Conservation (phyloP, 139 green algal species). For the Diplosphaera chodatii region DNA sequence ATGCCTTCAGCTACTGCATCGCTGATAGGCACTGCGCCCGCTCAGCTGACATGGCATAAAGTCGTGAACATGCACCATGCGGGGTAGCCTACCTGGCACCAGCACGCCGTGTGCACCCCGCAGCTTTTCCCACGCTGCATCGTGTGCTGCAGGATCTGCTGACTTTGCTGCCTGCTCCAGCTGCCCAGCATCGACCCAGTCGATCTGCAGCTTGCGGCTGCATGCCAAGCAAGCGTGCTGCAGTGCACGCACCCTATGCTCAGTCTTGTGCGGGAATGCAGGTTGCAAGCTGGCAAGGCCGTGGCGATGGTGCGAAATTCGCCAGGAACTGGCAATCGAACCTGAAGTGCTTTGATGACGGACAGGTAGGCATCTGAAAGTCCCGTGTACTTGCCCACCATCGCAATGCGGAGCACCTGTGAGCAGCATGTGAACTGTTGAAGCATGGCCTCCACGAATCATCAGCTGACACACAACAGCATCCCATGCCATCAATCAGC, state of each 20-base stretch:
- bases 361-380: constrained; percentile 92
- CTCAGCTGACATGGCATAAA: no score
- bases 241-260: neutral
- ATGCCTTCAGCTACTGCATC: no score
- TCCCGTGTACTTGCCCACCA: constrained; percentile 98
- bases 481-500: no score
- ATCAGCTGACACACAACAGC: no score
- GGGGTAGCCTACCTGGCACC: constrained; percentile 41
- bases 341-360: constrained; percentile 86
- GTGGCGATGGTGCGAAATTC: neutral
- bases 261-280: neutral
- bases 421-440: no score
- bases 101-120: constrained; percentile 18
- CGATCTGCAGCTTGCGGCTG: constrained; percentile 75
- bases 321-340: neutral
- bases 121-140: constrained; percentile 34
- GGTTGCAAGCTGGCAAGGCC: neutral
- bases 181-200: constrained; percentile 87
- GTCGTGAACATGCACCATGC: no score
- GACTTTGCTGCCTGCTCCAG: constrained; percentile 67
- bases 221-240: constrained; percentile 92
- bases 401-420: constrained; percentile 67
- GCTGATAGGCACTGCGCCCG: no score
- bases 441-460: no score
- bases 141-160: constrained; percentile 41